These are phyloP conservation scores for Citrus maxima DNA, from an alignment of 345 rosid genomes.

Conservation along the genomic window DNA sequence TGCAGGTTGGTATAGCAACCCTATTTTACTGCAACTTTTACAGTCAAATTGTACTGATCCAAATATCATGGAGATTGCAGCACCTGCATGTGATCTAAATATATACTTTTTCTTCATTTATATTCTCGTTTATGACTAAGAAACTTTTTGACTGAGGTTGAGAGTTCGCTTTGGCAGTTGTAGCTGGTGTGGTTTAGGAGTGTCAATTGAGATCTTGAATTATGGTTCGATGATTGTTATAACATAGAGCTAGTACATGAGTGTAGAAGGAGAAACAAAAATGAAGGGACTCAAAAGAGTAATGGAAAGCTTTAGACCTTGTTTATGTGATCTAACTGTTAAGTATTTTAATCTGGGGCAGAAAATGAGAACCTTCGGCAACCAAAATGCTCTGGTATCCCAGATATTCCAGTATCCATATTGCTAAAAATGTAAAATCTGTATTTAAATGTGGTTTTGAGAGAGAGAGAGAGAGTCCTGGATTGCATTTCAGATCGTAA, in stretches of 20 bases:
- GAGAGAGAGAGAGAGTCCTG: background rate
- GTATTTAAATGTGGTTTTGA: background rate
- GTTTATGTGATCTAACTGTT: background rate
- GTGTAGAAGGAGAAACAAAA: background rate
- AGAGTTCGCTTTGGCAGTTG: background rate
- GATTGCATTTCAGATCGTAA: background rate
- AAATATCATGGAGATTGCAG: background rate
- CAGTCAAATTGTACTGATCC: background rate
- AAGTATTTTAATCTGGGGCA: background rate
- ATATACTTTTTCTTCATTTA: background rate
- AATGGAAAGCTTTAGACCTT: background rate
- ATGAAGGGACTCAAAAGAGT: background rate
- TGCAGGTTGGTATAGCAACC: constrained; percentile 51
- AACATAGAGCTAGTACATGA: background rate
- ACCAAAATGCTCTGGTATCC: background rate
- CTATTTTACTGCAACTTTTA: background rate
- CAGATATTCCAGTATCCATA: background rate
- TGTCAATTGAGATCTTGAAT: background rate
- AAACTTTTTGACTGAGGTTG: background rate
- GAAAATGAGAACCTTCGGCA: background rate
- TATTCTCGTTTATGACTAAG: background rate
- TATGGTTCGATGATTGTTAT: background rate
- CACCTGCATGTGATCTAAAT: background rate
- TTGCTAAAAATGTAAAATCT: background rate
- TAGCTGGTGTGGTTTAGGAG: background rate